These are phyloP conservation scores for Lippia alba DNA, from an alignment of 305 asterid genomes.

Conservation along the genomic window DNA sequence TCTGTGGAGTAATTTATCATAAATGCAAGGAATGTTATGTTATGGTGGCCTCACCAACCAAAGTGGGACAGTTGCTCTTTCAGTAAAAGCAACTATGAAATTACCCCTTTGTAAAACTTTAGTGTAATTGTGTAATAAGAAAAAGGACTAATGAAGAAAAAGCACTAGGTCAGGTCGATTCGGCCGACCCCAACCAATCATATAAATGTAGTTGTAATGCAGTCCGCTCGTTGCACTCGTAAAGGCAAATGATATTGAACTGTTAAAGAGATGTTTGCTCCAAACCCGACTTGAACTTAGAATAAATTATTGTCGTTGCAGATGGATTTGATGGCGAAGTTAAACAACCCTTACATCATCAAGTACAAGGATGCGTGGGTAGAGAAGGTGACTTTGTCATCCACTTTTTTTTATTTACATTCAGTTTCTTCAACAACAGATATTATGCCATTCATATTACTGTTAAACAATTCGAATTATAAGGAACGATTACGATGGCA, in stretches of 20 bases:
- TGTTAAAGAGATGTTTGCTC: no score
- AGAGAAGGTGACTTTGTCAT: slow-evolving; percentile 64
- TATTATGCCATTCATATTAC: not conserved
- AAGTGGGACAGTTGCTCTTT: slow-evolving; percentile 21
- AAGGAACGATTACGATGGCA: no score
- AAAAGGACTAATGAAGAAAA: no score
- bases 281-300: no score
- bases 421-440: not conserved
- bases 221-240: not conserved
- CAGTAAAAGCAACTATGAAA: slow-evolving; percentile 22
- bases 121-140: no score
- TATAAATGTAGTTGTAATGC: no score
- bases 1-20: not conserved
- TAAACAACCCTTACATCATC: slow-evolving; percentile 69
- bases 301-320: slow-evolving; percentile 41
- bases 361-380: slow-evolving; percentile 94
- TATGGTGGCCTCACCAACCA: slow-evolving; percentile 36
- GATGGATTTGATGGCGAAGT: slow-evolving; percentile 85
- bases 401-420: no score
- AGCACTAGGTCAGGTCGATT: no score
- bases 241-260: no score
- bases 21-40: slow-evolving; percentile 24
- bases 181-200: no score
- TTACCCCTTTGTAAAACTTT: no score
- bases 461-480: not conserved